phyloP scores from a whole-genome alignment of 2,329 filamentous ascomycete genomes.

The Talaromyces rugulosus region DNA sequence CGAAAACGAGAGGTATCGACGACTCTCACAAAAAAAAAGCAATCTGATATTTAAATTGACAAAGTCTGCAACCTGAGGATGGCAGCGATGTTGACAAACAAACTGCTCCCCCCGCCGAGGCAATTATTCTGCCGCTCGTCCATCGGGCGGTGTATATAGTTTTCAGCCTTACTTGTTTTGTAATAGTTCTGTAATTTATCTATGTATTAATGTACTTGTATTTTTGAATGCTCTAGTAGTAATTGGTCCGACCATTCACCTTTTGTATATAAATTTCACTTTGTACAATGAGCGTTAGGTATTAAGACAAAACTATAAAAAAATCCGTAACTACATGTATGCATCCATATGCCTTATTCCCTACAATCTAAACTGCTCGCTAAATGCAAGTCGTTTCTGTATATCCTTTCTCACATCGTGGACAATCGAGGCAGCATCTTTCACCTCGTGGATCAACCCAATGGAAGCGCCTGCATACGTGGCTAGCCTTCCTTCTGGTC shows the following conservation, averaged over 20 bases:
- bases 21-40: neutral
- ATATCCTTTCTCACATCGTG: conserved; percentile 16
- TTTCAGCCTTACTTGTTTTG: neutral
- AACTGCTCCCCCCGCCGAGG: neutral
- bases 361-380: neutral
- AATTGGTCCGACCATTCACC: neutral
- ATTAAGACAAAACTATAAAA: neutral
- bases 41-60: neutral
- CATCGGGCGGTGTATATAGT: neutral
- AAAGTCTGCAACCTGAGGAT: neutral
- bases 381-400: neutral
- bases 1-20: neutral
- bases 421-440: conserved; percentile 39
- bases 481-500: conserved; percentile 45
- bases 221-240: neutral
- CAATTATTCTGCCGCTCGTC: neutral
- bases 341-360: neutral
- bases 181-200: neutral
- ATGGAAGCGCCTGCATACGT: conserved; percentile 49
- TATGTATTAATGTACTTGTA: neutral
- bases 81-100: neutral
- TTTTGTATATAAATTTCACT: neutral
- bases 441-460: conserved; percentile 42
- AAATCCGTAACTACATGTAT: neutral
- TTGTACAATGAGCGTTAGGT: neutral